Evolutionary conservation across 768 basidiomycete species (phyloP), one percentile per base, ranked within the genome.

Genomic region (Xerocomus brunneocitrinus): DNA sequence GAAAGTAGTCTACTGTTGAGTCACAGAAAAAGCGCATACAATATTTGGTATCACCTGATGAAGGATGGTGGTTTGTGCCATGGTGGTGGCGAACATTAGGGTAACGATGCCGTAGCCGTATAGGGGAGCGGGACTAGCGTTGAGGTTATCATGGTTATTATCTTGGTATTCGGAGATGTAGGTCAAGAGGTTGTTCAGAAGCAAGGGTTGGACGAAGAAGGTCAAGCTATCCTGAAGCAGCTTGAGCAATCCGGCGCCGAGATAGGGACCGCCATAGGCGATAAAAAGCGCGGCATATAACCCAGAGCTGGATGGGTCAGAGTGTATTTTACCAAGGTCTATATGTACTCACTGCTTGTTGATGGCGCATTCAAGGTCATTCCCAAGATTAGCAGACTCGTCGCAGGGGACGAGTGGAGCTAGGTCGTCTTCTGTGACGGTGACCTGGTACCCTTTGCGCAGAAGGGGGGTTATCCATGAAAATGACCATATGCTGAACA

Each of bases 361-460:
- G 74, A 93, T 76, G 5, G 89, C 79, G 1, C 60, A 63, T 50
- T 84, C 74, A 19, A 97, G 76, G 16, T 77, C 75, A 9, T 74
- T 58, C 9, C 86, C 87, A 0, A 97, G 79, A 24, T 80, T 79
- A 25, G 77, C 76, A 0, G 91, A 84, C 59, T 87, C 82, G 62
- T 97, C 91, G 10, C 71, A 64, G 0, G 83, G 73, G 25, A 82
- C 72, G 22, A 97, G 74, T 0, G 83, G 77, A 42, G 91, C 91
- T 22, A 98, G 78, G 62, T 98, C 95, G 28, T 85, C 79, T 66
- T 95, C 92, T 1, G 87, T 87, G 53, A 98, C 85, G 65, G 79
- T 83, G 51, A 79, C 70, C 6, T 71, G 66, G 0, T 78, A 77
- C 30, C 88, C 89, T 63, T 85, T 85, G 59, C 73, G 76, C 83